Percentiles rank a stretch among this genome's conserved stretches.
Evolutionary conservation across 2,329 filamentous ascomycete species (phyloP).

Genomic region (Trichoderma brevicompactum): DNA sequence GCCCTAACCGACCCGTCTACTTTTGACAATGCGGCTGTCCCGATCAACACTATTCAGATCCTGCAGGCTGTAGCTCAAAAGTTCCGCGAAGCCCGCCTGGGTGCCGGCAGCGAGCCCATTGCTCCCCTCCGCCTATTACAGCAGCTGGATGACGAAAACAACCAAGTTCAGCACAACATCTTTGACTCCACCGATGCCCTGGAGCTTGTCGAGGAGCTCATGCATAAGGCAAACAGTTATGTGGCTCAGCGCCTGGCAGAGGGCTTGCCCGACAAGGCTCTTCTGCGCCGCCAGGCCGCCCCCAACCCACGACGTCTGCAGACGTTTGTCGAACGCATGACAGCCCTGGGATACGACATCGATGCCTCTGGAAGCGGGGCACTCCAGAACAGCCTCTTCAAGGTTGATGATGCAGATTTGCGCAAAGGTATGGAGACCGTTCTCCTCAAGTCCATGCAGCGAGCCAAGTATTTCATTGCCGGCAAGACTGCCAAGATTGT

Average conservation of each 20-base stretch:
- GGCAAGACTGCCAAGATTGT: constrained; percentile 78
- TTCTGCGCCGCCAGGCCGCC: constrained; percentile 82
- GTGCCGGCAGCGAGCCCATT: constrained; percentile 76
- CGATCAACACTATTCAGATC: constrained; percentile 77
- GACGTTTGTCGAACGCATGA: constrained; percentile 93
- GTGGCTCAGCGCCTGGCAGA: constrained; percentile 82
- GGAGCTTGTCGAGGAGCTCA: constrained; percentile 92
- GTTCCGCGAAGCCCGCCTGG: constrained; percentile 86
- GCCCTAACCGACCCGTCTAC: constrained; percentile 69
- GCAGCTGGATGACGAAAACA: constrained; percentile 96
- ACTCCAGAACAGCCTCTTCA: constrained; percentile 93
- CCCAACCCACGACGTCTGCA: constrained; percentile 88
- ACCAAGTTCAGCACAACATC: constrained; percentile 93
- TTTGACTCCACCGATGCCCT: constrained; percentile 89
- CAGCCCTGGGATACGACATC: constrained; percentile 84
- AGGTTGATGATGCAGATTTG: constrained; percentile 83
- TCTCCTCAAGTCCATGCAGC: constrained; percentile 91
- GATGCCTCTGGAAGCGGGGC: constrained; percentile 88
- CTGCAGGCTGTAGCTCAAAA: constrained; percentile 84
- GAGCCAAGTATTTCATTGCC: constrained; percentile 91
- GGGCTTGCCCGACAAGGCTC: constrained; percentile 86
- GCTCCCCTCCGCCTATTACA: constrained; percentile 87
- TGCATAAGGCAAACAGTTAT: constrained; percentile 88
- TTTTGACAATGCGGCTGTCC: constrained; percentile 67
- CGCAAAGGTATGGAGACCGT: constrained; percentile 98